Percentiles rank a stretch among this genome's conserved stretches.
Evolutionary conservation across 1,139 yeast species (phyloP).

Genomic region (Saccharomyces pastorianus): DNA sequence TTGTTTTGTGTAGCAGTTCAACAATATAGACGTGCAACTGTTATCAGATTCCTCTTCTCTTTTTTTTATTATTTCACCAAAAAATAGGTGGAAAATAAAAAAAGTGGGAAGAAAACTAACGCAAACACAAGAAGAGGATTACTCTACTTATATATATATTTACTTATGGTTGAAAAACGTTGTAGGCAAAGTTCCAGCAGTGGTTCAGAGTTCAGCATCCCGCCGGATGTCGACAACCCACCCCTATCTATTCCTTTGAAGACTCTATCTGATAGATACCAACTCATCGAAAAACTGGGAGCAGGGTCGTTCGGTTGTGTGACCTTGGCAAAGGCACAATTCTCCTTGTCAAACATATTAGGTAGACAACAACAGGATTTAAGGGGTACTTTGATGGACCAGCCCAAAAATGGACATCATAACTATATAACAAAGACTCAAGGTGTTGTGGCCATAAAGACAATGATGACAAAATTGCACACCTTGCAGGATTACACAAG

Average conservation of each 20-base stretch:
- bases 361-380: conserved; percentile 1
- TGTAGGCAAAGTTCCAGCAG: conserved; percentile 1
- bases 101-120: background rate
- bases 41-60: background rate
- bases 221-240: conserved; percentile 34
- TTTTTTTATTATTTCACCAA: background rate
- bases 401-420: conserved; percentile 22
- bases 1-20: background rate
- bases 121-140: background rate
- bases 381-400: conserved; percentile 38
- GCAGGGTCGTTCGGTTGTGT: conserved; percentile 77
- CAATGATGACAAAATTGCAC: conserved; percentile 52
- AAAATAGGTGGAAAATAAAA: no score
- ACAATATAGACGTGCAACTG: background rate
- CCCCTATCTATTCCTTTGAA: conserved; percentile 39
- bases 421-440: conserved; percentile 30
- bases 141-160: background rate
- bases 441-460: conserved; percentile 73
- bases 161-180: background rate
- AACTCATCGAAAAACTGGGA: conserved; percentile 49
- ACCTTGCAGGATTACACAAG: conserved; percentile 48
- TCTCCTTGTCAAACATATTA: conserved; percentile 17
- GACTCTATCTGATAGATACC: conserved; percentile 41
- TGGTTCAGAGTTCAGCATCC: conserved; percentile 14
- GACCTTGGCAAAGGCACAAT: conserved; percentile 45